Evolutionary conservation across 176 grass and related monocot species (phyloP).

Genomic region (Zoysia japonica): DNA sequence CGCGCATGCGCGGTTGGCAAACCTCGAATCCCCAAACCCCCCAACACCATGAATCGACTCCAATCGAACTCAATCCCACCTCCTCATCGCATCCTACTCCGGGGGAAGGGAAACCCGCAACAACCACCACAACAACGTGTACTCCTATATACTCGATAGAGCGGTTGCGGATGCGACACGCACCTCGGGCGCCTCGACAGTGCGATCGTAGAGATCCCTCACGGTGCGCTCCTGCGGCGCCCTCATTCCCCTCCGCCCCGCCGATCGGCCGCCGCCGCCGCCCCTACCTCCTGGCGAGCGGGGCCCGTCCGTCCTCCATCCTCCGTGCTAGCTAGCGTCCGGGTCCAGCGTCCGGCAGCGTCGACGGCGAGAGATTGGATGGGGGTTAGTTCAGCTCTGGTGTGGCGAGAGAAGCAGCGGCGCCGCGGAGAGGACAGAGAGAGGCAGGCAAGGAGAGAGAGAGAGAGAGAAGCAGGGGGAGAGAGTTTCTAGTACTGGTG

Average conservation of each 20-base stretch:
- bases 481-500: slow-evolving; percentile 7
- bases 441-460: not conserved
- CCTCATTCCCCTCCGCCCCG: slow-evolving; percentile 40
- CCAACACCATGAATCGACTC: not conserved
- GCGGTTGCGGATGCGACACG: not conserved
- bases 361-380: not conserved
- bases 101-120: not conserved
- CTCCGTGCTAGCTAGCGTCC: not conserved
- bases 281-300: slow-evolving; percentile 35
- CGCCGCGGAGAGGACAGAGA: not conserved
- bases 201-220: slow-evolving; percentile 66
- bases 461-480: not conserved
- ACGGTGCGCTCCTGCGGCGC: slow-evolving; percentile 45
- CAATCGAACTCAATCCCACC: not conserved
- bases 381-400: slow-evolving; percentile 18
- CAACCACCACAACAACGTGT: slow-evolving; percentile 5
- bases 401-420: slow-evolving; percentile 41
- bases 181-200: slow-evolving; percentile 40
- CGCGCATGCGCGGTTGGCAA: not conserved
- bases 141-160: no score
- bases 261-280: slow-evolving; percentile 41
- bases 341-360: not conserved
- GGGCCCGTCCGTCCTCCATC: slow-evolving; percentile 33
- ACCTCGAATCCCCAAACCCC: slow-evolving; percentile 9
- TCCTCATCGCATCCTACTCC: not conserved